Conservation (phyloP, 805 yeast species). For the Zygotorulaspora sp. region DNA sequence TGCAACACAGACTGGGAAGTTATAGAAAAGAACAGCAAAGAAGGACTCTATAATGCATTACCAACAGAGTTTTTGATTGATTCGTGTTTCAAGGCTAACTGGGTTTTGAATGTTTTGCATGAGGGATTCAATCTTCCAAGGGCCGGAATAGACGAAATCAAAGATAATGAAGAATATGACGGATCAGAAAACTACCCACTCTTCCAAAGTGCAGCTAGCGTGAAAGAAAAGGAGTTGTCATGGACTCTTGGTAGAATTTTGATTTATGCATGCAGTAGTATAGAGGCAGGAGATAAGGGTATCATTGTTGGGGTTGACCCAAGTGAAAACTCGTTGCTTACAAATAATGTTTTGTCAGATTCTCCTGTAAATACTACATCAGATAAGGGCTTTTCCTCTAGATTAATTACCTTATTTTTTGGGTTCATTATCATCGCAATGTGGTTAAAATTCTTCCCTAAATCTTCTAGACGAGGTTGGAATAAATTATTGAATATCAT, state of each 20-base stretch:
- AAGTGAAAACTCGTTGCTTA: slow-evolving; percentile 21
- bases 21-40: slow-evolving; percentile 43
- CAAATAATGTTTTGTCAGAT: slow-evolving; percentile 29
- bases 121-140: slow-evolving; percentile 91
- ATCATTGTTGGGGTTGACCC: slow-evolving; percentile 29
- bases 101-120: slow-evolving; percentile 86
- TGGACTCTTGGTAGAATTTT: slow-evolving; percentile 94
- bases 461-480: slow-evolving; percentile 1
- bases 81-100: slow-evolving; percentile 91
- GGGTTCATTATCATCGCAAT: slow-evolving; percentile 4
- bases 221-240: slow-evolving; percentile 81
- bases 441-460: slow-evolving; percentile 4
- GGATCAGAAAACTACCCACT: slow-evolving; percentile 55
- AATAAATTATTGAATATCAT: slow-evolving; percentile 5
- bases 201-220: slow-evolving; percentile 75
- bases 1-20: slow-evolving; percentile 76
- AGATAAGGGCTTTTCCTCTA: background rate
- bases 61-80: slow-evolving; percentile 54
- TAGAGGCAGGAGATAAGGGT: slow-evolving; percentile 27
- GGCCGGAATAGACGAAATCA: slow-evolving; percentile 47
- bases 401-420: slow-evolving; percentile 7
- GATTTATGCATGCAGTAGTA: slow-evolving; percentile 72
- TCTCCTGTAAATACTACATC: slow-evolving; percentile 3
- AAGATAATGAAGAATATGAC: slow-evolving; percentile 21
- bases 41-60: slow-evolving; percentile 56